Base-by-base conservation (phyloP, 1,284 basidiomycete genomes). In the Tilletia setariae region DNA sequence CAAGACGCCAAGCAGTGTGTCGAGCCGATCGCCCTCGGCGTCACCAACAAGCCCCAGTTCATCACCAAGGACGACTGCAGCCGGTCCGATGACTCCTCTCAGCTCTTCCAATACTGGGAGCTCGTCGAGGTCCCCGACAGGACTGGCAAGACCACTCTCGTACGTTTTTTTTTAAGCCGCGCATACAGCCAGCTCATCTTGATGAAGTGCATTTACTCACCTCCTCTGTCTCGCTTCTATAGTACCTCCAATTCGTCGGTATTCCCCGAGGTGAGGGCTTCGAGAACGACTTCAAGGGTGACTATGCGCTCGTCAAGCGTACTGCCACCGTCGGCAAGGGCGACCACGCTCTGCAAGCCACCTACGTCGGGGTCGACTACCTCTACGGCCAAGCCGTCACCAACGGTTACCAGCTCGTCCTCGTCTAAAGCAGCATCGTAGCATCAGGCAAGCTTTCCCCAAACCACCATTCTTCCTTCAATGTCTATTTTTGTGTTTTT, bases 171-270 rank as follows among this genome's bases (percentile, higher is more conserved):
- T n/a, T n/a, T n/a, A n/a, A n/a, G n/a, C n/a, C n/a, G 66, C 25
- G 42, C 63, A 16, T 65, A 62, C 51, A n/a, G 40, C 62, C 51
- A 23, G 28, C 15, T 42, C 65, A 25, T 61, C 32, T 53, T 19
- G 16, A 9, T 56, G n/a, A 51, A 51, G n/a, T n/a, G n/a, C 43
- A 44, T 44, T 19, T 44, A 9, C 43, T 44, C 11, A 9, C 43
- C 19, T 44, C 19, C 61, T 68, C 68, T 44, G 16, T 42, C 11
- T 40, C 40, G 16, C 30, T n/a, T 28, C 19, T 64, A 23, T 16
- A 63, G 44, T 44, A 71, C 68, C 51, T 67, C 11, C 35, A 61
- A 25, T 59, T 61, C n/a, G 61, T 68, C 30, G 63, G 62, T 9
- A 47, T 64, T 7, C 68, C 70, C 40, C 43, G 62, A 2, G 56